Percentiles rank a stretch among this genome's conserved stretches.
These are phyloP conservation scores for Fusarium sp. DNA, from an alignment of 2,329 filamentous ascomycete species.

Conservation along the genomic window DNA sequence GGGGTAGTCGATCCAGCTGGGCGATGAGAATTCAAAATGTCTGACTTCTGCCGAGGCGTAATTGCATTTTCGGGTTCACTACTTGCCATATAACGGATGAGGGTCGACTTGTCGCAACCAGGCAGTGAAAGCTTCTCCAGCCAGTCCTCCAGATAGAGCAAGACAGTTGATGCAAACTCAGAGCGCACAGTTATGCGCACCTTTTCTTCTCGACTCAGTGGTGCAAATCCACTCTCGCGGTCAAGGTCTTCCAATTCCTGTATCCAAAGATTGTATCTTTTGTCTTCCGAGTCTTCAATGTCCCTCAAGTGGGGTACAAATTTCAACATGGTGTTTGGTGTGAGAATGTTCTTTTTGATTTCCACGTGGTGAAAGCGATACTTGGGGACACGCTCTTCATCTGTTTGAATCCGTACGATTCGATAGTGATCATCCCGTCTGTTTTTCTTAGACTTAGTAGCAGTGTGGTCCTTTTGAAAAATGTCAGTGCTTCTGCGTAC, in stretches of 20 bases:
- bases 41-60: slow-evolving; percentile 66
- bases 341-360: slow-evolving; percentile 68
- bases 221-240: slow-evolving; percentile 66
- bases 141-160: slow-evolving; percentile 66
- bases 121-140: slow-evolving; percentile 61
- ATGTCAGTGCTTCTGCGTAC: slow-evolving; percentile 25
- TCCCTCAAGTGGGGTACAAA: slow-evolving; percentile 70
- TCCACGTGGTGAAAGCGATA: slow-evolving; percentile 71
- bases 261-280: slow-evolving; percentile 66
- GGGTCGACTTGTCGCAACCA: slow-evolving; percentile 62
- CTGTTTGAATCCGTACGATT: slow-evolving; percentile 61
- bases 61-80: slow-evolving; percentile 60
- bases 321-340: slow-evolving; percentile 69
- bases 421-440: slow-evolving; percentile 55
- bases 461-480: slow-evolving; percentile 54
- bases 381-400: slow-evolving; percentile 64
- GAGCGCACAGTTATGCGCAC: slow-evolving; percentile 60
- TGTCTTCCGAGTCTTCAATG: slow-evolving; percentile 66
- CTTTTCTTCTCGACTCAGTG: slow-evolving; percentile 64
- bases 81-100: slow-evolving; percentile 65
- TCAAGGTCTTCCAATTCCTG: slow-evolving; percentile 68
- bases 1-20: slow-evolving; percentile 53
- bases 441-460: slow-evolving; percentile 56
- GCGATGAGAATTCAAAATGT: slow-evolving; percentile 61
- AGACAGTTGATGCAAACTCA: slow-evolving; percentile 63